Evolutionary conservation across 179 eudicot genomes (phyloP).

Genomic region (Corrigiola litoralis): DNA sequence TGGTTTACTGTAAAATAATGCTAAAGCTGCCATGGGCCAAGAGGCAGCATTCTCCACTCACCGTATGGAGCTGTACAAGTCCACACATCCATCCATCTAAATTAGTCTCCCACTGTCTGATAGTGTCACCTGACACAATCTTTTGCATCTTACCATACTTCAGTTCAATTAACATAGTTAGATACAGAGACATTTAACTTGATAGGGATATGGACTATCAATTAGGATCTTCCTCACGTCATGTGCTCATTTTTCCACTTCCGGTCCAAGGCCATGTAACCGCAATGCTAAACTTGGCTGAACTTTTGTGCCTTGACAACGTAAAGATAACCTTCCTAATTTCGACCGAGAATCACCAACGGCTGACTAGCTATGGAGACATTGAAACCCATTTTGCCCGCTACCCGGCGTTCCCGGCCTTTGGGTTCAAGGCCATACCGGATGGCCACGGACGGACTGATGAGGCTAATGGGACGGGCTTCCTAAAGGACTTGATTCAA

Average conservation of each 20-base stretch:
- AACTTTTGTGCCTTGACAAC: background rate
- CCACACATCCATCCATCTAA: too few species aligned
- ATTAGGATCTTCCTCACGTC: background rate
- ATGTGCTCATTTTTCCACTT: background rate
- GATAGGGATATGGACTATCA: background rate
- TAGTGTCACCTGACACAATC: too few species aligned
- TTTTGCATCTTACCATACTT: too few species aligned
- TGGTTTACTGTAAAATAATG: too few species aligned
- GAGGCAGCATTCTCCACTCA: too few species aligned
- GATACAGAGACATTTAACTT: too few species aligned
- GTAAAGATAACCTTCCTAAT: background rate
- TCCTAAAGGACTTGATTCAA: background rate
- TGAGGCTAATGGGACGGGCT: background rate
- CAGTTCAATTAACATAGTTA: too few species aligned
- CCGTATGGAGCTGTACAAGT: too few species aligned
- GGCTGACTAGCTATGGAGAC: background rate
- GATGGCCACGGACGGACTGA: conserved; percentile 12
- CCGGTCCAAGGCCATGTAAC: conserved; percentile 14
- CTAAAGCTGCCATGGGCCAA: too few species aligned
- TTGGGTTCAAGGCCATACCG: conserved; percentile 20
- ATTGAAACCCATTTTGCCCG: background rate
- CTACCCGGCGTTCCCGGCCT: conserved; percentile 4
- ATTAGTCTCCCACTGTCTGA: too few species aligned
- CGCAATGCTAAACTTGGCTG: conserved; percentile 1
- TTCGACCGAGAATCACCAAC: background rate